Base-by-base conservation (phyloP, 768 basidiomycete genomes). In the Podaxis sp. region DNA sequence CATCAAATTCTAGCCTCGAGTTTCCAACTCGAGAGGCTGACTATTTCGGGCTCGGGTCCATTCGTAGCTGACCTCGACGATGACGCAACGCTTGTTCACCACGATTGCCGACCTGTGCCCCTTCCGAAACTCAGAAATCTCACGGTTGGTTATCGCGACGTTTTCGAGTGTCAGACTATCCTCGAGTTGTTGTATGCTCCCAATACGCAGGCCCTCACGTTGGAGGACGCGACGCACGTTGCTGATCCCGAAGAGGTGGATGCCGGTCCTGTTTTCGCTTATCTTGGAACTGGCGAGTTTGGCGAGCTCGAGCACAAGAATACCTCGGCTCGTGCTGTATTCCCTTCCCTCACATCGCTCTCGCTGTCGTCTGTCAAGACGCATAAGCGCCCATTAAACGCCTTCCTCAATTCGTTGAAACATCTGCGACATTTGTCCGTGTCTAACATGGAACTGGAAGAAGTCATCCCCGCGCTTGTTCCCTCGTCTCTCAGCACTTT, bases 41-140 rank as follows among this genome's bases (percentile, higher is more conserved):
- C 70, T 39, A 64, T 89, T 30, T 77, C 75, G 57, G 82, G 80
- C 49, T 86, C 84, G 11, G 86, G 84, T 0, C 77, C 80, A 17
- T 40, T 74, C 26, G 69, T 72, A 8, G 66, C 72, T 15, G 69
- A 71, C 51, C 67, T 70, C 56, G 73, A 68, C 55, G 70, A 69
- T 22, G 62, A 44, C 15, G 66, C 57, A 19, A 65, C 49, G 28
- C 52, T 65, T 15, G 19, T 61, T 42, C 63, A 63, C 6, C 69
- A 68, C n/a, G 71, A 72, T 52, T 61, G 72, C 19, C 67, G 66
- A 17, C 72, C 78, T 3, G 69, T 81, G 26, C 44, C 68, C 2
- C 79, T 84, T 24, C 78, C 74, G 3, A 36, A 67, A 39, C 79
- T 84, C 36, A 72, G 68, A 24, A 67, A 75, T 2, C 65, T 86